These are phyloP conservation scores for Botrytis medusae DNA, from an alignment of 2,329 filamentous ascomycete species.

Conservation along the genomic window DNA sequence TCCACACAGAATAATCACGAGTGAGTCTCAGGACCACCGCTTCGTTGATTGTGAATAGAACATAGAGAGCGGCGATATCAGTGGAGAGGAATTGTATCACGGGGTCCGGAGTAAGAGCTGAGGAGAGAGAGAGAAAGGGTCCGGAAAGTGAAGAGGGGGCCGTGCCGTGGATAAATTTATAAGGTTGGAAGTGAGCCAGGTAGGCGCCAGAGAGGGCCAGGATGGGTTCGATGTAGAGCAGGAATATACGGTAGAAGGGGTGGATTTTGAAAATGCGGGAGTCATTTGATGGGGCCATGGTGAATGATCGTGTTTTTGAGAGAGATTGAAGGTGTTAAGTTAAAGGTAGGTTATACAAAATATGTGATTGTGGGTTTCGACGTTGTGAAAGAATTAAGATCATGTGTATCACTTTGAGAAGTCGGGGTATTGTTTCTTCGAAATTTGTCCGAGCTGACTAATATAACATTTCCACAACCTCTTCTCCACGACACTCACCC, in stretches of 20 bases:
- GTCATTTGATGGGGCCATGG: neutral
- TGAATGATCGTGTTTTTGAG: neutral
- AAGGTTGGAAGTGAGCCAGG: neutral
- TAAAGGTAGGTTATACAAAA: neutral
- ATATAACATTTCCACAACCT: neutral
- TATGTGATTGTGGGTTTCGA: neutral
- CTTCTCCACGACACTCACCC: neutral
- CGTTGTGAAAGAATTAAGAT: neutral
- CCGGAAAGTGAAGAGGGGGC: neutral
- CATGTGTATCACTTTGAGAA: neutral
- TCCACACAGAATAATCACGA: neutral
- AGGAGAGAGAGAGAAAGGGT: neutral
- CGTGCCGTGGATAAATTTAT: neutral
- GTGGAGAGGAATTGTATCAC: neutral
- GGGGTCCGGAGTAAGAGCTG: neutral
- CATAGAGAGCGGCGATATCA: neutral
- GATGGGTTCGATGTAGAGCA: conserved; percentile 5
- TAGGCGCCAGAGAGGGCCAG: neutral
- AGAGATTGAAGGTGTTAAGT: neutral
- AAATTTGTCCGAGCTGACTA: neutral
- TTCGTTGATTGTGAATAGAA: neutral
- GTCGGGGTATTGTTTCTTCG: too few species aligned
- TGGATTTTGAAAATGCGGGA: neutral
- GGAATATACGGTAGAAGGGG: neutral
- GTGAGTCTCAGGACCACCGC: neutral